Evolutionary conservation across 148 eudicot species (phyloP), one percentile per base, ranked within the genome.

Genomic region (Nepenthes mirabilis): DNA sequence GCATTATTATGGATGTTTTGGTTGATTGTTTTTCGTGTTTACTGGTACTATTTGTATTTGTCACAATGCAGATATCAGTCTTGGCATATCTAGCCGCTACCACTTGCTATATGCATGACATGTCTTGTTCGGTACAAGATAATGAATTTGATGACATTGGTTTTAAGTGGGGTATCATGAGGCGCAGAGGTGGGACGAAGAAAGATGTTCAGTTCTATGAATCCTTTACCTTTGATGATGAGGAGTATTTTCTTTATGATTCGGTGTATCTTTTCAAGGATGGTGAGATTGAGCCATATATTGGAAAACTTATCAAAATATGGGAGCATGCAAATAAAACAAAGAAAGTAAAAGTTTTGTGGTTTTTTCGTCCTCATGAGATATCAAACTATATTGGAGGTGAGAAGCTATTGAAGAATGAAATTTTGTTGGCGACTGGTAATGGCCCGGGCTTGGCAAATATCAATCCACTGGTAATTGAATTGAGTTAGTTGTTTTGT

Each of bases 311-410:
- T 12, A 56, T 80, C 60, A 83, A 76, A 61, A 80, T 86, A 43
- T 89, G 87, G 87, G 85, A 79, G 63, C 33, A 8, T 5, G 35
- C 62, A 14, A 73, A 61, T 34, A 70, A 67, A 58, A 34, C 61
- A 9, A 83, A 64, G 74, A 78, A 52, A 78, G 83, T 89, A 34
- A 82, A 83, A 66, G 43, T 83, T 57, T 73, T 77, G 9, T 89
- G 96, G 96, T 89, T 86, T 71, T 83, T 89, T 54, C 77, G 67
- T 14, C 87, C 94, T 14, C 73, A 56, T 0, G 97, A 90, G 73
- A 80, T 90, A 43, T 62, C 72, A 59, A 61, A 65, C 59, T 71
- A 79, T 71, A 64, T 81, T 14, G 63, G 63, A 47, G 70, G 67
- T 33, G 62, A 54, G 51, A 43, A 65, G 57, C 60, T 68, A 36